A percentile compares a stretch with the other conserved stretches of the same genome.
phyloP scores from a whole-genome alignment of 1,284 basidiomycete species.

The Ustilago hordei region DNA sequence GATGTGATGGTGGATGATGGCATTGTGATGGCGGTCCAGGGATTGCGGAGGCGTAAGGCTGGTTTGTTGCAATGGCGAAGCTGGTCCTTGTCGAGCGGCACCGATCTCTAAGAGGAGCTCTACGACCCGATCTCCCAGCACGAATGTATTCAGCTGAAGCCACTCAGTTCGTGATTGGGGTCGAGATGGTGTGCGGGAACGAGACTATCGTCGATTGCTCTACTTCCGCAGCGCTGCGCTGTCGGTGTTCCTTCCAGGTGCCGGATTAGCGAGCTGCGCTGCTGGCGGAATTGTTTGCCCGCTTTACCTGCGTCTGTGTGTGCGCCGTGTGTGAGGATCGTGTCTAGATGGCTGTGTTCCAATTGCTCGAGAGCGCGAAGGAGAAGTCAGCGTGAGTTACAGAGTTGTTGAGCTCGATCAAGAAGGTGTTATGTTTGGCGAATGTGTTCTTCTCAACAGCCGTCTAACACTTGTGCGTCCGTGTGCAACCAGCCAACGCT shows the following conservation, averaged over 20 bases:
- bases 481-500: background rate
- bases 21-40: conserved; percentile 5
- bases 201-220: background rate
- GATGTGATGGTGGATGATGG: conserved; percentile 32
- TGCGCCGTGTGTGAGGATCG: background rate
- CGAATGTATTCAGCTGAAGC: background rate
- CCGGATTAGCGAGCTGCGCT: no score
- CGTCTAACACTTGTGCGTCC: background rate
- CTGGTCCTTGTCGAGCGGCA: no score
- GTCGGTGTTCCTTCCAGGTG: background rate
- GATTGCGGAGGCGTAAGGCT: no score
- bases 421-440: background rate
- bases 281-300: background rate
- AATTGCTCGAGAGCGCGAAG: background rate
- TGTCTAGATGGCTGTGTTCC: background rate
- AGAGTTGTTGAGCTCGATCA: background rate
- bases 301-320: background rate
- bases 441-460: background rate
- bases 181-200: background rate
- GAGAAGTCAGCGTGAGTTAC: background rate
- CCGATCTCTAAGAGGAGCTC: background rate
- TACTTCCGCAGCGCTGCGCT: background rate
- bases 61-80: background rate
- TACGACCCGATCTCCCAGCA: background rate
- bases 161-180: background rate